phyloP scores from a whole-genome alignment of 106 monocot genomes.

The Allium cepa region DNA sequence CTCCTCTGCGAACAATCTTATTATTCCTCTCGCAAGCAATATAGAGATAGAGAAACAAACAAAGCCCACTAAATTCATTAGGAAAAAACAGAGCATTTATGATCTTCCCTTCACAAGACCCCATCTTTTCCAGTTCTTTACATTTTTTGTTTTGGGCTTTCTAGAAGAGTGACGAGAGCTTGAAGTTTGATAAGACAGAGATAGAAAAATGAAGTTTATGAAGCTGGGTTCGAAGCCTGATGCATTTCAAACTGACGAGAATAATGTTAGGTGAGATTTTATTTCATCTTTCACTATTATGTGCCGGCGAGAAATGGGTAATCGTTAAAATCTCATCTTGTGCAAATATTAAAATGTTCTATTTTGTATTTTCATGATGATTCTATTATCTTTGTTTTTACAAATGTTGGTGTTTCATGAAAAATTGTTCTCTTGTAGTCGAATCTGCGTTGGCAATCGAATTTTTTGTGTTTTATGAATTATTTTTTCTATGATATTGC shows the following conservation, averaged over 20 bases:
- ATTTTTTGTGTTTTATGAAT: not conserved
- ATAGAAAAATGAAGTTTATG: constrained; percentile 62
- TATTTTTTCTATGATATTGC: not conserved
- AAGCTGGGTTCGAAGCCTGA: constrained; percentile 78
- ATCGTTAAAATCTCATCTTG: not conserved
- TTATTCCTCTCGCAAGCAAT: constrained; percentile 10
- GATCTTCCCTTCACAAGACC: constrained; percentile 2
- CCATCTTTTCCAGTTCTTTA: not conserved
- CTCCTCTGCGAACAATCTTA: constrained; percentile 4
- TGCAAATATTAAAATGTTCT: too few species aligned
- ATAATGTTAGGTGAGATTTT: constrained; percentile 35
- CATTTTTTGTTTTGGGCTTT: not conserved
- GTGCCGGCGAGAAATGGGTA: constrained; percentile 1
- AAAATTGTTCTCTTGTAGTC: not conserved
- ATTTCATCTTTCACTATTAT: not conserved
- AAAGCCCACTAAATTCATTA: not conserved
- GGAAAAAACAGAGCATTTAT: not conserved
- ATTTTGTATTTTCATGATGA: constrained; percentile 3
- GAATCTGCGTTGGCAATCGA: not conserved
- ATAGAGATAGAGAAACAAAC: not conserved
- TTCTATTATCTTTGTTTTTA: not conserved
- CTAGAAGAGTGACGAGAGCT: constrained; percentile 6
- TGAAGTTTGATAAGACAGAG: constrained; percentile 4
- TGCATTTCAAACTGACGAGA: constrained; percentile 44
- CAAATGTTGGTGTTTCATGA: too few species aligned